Percentiles rank a stretch among this genome's conserved stretches.
These are phyloP conservation scores for Aspergillus baeticus DNA, from an alignment of 495 filamentous ascomycete genomes.

Conservation along the genomic window DNA sequence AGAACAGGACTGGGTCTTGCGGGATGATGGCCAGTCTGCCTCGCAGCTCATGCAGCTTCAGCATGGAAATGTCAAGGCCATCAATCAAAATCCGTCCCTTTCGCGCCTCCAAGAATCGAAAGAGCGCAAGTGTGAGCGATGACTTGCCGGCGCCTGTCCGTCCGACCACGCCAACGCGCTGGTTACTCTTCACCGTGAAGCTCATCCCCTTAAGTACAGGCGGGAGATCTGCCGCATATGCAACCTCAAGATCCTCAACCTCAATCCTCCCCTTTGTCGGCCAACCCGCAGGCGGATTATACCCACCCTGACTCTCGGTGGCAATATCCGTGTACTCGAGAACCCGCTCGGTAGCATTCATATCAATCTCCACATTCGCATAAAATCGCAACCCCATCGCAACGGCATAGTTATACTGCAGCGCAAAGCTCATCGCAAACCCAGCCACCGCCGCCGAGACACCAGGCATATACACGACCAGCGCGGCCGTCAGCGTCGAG, in stretches of 20 bases:
- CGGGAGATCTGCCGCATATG: slow-evolving; percentile 74
- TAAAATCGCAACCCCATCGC: slow-evolving; percentile 48
- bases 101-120: slow-evolving; percentile 77
- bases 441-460: slow-evolving; percentile 78
- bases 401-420: slow-evolving; percentile 53
- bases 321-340: slow-evolving; percentile 74
- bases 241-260: slow-evolving; percentile 68
- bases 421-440: slow-evolving; percentile 66
- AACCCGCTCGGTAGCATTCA: slow-evolving; percentile 83
- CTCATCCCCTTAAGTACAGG: slow-evolving; percentile 72
- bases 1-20: slow-evolving; percentile 84
- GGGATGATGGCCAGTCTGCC: slow-evolving; percentile 81
- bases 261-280: slow-evolving; percentile 74
- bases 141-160: slow-evolving; percentile 88
- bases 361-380: slow-evolving; percentile 65
- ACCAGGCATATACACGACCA: slow-evolving; percentile 60
- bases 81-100: slow-evolving; percentile 72
- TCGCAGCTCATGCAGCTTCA: slow-evolving; percentile 71
- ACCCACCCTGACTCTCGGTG: slow-evolving; percentile 60
- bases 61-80: slow-evolving; percentile 71
- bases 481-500: slow-evolving; percentile 57
- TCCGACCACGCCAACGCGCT: slow-evolving; percentile 80
- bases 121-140: slow-evolving; percentile 76
- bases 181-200: slow-evolving; percentile 68
- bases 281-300: slow-evolving; percentile 72